Evolutionary conservation across 352 stramenopile species (phyloP), one percentile per base, ranked within the genome.

Genomic region (Phytophthora pseudosyringae): DNA sequence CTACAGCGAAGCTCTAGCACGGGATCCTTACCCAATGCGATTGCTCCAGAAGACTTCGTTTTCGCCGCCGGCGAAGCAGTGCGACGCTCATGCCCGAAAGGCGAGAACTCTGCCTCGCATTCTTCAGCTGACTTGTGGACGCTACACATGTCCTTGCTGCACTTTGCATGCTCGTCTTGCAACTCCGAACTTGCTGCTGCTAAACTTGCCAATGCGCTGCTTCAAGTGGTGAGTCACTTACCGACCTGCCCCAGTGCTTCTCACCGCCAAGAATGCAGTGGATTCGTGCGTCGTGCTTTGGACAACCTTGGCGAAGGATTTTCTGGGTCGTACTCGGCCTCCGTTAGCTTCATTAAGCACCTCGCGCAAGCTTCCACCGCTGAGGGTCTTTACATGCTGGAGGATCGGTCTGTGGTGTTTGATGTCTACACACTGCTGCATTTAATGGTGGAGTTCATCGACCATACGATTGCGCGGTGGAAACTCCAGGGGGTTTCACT

Each of bases 201-300:
- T 33, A 51, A 78, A 47, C 63, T 91, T 10, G 84, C 72, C 3
- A 66, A 73, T 7, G 57, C 65, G 2, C 56, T 93, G 5, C 46
- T 87, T 26, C 28, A 73, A 18, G 47, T 93, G 25, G 35, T 89
- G 16, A 63, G 60, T 3, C 84, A 93, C 48, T 48, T 88, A 2
- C 43, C 67, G 1, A 68, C 18, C 1, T 91, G 81, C 18, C 29
- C 59, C 29, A 80, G 56, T 32, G 44, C 58, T 44, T 32, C 25
- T 2, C 82, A 89, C 18, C 76, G 76, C 13, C 55, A 63, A 5
- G 71, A 85, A 46, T 90, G 81, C 53, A 73, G 31, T 44, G 61
- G 71, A 41, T 78, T 90, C 35, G 57, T 90, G 38, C 79, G 65
- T 31, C 80, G 81, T 29, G 51, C 68, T 8, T 74, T 89, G 12